A percentile compares a stretch with the other conserved stretches of the same genome.
These are phyloP conservation scores for Pontederia paniculata DNA, from an alignment of 176 grass and related monocot genomes.

Conservation along the genomic window DNA sequence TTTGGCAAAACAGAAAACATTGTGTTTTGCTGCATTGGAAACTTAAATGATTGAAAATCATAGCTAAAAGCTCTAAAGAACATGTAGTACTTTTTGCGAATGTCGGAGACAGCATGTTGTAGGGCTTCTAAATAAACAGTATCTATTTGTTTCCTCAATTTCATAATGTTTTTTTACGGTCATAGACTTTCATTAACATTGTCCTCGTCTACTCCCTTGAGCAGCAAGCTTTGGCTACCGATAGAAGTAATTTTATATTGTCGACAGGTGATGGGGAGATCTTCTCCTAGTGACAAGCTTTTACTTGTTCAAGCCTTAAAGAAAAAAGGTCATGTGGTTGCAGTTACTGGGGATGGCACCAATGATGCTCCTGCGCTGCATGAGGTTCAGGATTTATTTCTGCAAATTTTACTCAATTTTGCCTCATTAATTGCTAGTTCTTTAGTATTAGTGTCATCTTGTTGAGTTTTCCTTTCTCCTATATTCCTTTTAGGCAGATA, in stretches of 20 bases:
- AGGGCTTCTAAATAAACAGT: too few species aligned
- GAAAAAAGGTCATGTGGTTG: slow-evolving; percentile 68
- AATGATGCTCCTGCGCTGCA: slow-evolving; percentile 95
- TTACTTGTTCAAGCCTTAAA: slow-evolving; percentile 77
- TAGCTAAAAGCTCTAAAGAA: too few species aligned
- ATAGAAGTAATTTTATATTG: not conserved
- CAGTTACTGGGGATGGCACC: slow-evolving; percentile 94
- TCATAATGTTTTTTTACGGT: too few species aligned
- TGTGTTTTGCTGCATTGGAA: too few species aligned
- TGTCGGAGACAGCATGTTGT: too few species aligned
- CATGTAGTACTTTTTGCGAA: too few species aligned
- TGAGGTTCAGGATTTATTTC: slow-evolving; percentile 36
- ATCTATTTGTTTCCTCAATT: too few species aligned
- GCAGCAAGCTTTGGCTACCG: too few species aligned
- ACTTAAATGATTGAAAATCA: too few species aligned
- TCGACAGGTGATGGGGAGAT: slow-evolving; percentile 83
- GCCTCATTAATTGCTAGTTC: not conserved
- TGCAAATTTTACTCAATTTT: not conserved
- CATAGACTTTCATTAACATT: too few species aligned
- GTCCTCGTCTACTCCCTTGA: too few species aligned
- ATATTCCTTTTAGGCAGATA: slow-evolving; percentile 67
- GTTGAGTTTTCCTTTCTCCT: not conserved
- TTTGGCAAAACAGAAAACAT: too few species aligned
- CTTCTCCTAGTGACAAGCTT: slow-evolving; percentile 92
- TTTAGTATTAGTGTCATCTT: not conserved